Base-by-base conservation (phyloP, 352 stramenopile genomes). In the Chrysophaeum taylorii region DNA sequence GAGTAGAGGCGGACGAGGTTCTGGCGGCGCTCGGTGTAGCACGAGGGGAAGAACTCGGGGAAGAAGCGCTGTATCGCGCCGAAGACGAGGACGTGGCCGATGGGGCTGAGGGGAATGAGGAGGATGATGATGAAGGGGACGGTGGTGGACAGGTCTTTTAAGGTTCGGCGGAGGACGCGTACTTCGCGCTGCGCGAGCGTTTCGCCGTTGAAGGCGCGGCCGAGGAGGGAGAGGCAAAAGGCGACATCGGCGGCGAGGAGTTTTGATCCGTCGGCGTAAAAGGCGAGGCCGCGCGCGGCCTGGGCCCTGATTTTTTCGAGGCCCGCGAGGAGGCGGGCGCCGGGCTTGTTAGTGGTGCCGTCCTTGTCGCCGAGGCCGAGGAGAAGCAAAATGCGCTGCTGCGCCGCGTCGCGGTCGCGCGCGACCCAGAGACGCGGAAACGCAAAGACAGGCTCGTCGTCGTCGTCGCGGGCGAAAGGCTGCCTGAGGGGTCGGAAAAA, bases 121-220 rank as follows among this genome's bases (percentile, higher is more conserved):
- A 92, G 77, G 74, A 93, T 93, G 67, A 93, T 89, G 23, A 91
- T 76, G 57, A 92, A 87, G 31, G 87, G 87, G 64, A 93, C 90
- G 63, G 91, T 87, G 12, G 85, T 93, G 29, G 91, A 77, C 14
- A 88, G 77, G 75, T 93, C 87, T 70, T 91, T 91, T 71, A 87
- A 85, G 37, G 84, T 92, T 37, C 85, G 78, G 50, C 85, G 85
- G 41, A 78, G 63, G 50, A 74, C 72, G 48, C 85, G 79, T 21
- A 93, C 87, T 80, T 93, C 87, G 68, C 85, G 72, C 48, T 85
- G 87, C 73, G 90, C 90, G 52, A 93, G 73, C 1, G 84, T 92
- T 53, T 89, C 88, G 12, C 85, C 85, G 68, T 87, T 73, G 25
- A 81, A 73, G 23, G 87, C 87, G n/a, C 83, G 74, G 27, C 54